Evolutionary conservation across 2,329 filamentous ascomycete genomes (phyloP).

Genomic region (Epicoccum nigrum): DNA sequence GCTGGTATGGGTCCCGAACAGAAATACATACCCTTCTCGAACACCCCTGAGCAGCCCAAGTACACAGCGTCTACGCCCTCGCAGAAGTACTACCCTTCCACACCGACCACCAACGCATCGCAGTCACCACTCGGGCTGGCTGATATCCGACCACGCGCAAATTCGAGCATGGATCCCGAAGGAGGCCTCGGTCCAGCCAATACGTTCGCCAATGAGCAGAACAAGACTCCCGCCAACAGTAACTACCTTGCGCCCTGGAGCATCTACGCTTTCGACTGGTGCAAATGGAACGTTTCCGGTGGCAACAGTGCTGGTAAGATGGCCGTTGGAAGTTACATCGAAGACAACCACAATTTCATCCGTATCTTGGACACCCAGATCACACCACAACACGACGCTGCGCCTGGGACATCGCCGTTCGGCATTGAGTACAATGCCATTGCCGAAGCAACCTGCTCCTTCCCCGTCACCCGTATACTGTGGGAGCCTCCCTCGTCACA

Average conservation of each 20-base stretch:
- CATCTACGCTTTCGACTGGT: slow-evolving; percentile 98
- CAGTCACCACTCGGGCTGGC: slow-evolving; percentile 90
- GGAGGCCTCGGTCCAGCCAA: slow-evolving; percentile 62
- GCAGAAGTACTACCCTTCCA: slow-evolving; percentile 65
- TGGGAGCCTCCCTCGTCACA: slow-evolving; percentile 96
- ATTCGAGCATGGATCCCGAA: slow-evolving; percentile 79
- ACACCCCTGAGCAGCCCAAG: slow-evolving; percentile 66
- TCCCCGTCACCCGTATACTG: slow-evolving; percentile 90
- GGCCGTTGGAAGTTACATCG: slow-evolving; percentile 92
- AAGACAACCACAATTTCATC: slow-evolving; percentile 99
- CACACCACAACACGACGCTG: slow-evolving; percentile 69
- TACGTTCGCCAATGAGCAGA: slow-evolving; percentile 67
- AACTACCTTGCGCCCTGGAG: slow-evolving; percentile 95
- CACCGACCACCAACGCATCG: slow-evolving; percentile 66
- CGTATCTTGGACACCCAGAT: slow-evolving; percentile 95
- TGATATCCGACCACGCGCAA: slow-evolving; percentile 86
- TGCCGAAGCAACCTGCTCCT: slow-evolving; percentile 96
- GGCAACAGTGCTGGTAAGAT: slow-evolving; percentile 82
- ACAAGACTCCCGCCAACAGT: slow-evolving; percentile 74
- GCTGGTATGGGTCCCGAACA: slow-evolving; percentile 65
- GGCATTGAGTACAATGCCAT: slow-evolving; percentile 90
- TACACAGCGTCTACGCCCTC: slow-evolving; percentile 49
- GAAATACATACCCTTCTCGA: slow-evolving; percentile 66
- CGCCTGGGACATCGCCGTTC: slow-evolving; percentile 73
- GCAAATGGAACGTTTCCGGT: slow-evolving; percentile 87